Conservation (phyloP, 1,284 basidiomycete species). For the Naganishia sp. region DNA sequence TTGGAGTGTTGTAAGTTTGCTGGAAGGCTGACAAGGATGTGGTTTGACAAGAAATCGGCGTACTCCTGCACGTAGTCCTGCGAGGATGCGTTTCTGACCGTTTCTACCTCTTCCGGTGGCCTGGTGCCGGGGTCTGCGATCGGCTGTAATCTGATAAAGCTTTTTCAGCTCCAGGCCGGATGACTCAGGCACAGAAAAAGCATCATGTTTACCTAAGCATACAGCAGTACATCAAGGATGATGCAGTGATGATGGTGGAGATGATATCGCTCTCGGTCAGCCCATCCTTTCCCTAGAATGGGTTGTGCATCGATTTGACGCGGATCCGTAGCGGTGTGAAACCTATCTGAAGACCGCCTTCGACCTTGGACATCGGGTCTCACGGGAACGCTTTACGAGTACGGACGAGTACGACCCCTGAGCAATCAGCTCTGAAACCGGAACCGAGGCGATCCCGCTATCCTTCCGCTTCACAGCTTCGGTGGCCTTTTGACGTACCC, state of each 20-base stretch:
- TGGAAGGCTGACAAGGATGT: slow-evolving; percentile 1
- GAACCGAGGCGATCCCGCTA: not conserved
- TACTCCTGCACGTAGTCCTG: not conserved
- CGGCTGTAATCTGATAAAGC: slow-evolving; percentile 3
- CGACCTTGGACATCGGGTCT: too few relatives aligned
- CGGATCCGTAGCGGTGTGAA: too few relatives aligned
- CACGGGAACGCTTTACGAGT: not conserved
- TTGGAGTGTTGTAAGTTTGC: not conserved
- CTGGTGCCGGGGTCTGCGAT: not conserved
- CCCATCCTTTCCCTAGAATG: too few relatives aligned
- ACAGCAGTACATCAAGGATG: too few relatives aligned
- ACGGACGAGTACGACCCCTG: not conserved
- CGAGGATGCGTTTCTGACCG: not conserved
- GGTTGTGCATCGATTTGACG: too few relatives aligned
- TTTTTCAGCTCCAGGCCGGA: not conserved
- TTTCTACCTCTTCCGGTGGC: slow-evolving; percentile 2
- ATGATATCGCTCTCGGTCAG: too few relatives aligned
- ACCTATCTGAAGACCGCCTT: too few relatives aligned
- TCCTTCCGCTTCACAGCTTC: too few relatives aligned
- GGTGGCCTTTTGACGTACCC: too few relatives aligned
- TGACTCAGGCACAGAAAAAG: not conserved
- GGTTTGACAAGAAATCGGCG: too few relatives aligned
- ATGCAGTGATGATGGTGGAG: too few relatives aligned
- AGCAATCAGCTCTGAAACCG: not conserved
- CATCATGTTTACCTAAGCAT: too few relatives aligned